Percentiles rank a stretch among this genome's conserved stretches.
phyloP scores from a whole-genome alignment of 139 green algal species.

The Pedinophyceae sp. region DNA sequence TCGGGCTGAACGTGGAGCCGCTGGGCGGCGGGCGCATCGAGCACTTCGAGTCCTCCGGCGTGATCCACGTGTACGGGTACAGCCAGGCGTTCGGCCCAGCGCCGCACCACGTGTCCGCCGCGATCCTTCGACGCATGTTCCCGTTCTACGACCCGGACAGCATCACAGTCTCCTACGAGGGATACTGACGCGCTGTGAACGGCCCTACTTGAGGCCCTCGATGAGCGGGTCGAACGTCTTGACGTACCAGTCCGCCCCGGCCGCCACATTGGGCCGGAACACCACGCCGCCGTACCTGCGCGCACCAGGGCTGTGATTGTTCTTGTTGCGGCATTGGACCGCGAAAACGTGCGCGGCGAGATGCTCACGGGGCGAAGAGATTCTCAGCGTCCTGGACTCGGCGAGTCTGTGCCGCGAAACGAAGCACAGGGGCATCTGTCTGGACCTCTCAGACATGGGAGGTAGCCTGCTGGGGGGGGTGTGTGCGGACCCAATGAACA shows the following conservation, averaged over 20 bases:
- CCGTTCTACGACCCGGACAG: conserved; percentile 27
- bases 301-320: no score
- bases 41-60: conserved; percentile 20
- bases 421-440: no score
- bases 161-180: conserved; percentile 47
- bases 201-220: conserved; percentile 17
- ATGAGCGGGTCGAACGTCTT: conserved; percentile 34
- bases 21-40: conserved; percentile 55
- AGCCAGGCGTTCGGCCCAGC: conserved; percentile 49
- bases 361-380: no score
- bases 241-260: conserved; percentile 84
- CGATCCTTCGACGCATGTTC: conserved; percentile 31
- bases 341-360: no score
- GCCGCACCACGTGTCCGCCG: conserved; percentile 49
- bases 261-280: conserved; percentile 49
- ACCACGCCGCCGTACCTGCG: conserved; percentile 82
- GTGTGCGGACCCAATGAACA: conserved; percentile 75
- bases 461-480: no score
- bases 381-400: no score
- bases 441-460: no score
- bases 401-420: no score
- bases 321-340: no score
- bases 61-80: conserved; percentile 51
- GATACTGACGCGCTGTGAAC: conserved; percentile 48
- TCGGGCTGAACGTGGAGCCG: conserved; percentile 19